Evolutionary conservation across 768 basidiomycete species (phyloP).

Genomic region (Coprinellus micaceus): DNA sequence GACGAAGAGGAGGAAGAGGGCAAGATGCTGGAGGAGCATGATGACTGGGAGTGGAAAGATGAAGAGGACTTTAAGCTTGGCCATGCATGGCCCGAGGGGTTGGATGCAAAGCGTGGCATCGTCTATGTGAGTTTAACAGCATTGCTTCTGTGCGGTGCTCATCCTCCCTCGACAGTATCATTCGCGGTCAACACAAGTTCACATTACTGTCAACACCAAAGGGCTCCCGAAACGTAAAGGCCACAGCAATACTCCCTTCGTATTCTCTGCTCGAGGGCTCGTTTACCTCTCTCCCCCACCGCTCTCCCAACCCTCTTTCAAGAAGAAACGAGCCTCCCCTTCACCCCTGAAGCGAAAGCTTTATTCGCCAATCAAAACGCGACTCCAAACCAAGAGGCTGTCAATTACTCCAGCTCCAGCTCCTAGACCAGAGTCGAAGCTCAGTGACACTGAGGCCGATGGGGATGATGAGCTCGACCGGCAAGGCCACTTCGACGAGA

Average conservation of each 20-base stretch:
- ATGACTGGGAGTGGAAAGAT: conserved; percentile 63
- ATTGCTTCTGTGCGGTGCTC: neutral
- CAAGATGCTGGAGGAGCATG: conserved; percentile 29
- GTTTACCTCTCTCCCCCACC: conserved; percentile 32
- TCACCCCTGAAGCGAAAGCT: neutral
- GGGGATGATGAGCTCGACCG: conserved; percentile 20
- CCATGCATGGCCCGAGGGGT: conserved; percentile 55
- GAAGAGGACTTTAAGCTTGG: conserved; percentile 63
- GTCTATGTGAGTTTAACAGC: conserved; percentile 50
- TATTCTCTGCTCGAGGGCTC: conserved; percentile 53
- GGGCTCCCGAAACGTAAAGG: conserved; percentile 54
- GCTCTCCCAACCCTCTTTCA: conserved; percentile 20
- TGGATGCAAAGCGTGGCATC: conserved; percentile 43
- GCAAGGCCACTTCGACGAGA: conserved; percentile 18
- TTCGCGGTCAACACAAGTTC: conserved; percentile 46
- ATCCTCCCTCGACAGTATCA: conserved; percentile 42
- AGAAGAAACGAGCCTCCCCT: too few species aligned
- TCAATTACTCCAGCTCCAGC: conserved; percentile 6
- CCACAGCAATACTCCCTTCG: conserved; percentile 54
- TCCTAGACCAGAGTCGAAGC: conserved; percentile 1
- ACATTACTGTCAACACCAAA: conserved; percentile 58
- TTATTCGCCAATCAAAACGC: neutral
- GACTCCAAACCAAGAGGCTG: neutral
- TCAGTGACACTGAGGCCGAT: conserved; percentile 20
- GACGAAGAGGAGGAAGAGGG: conserved; percentile 35